These are phyloP conservation scores for Fusarium equiseti DNA, from an alignment of 2,329 filamentous ascomycete species.

Conservation along the genomic window DNA sequence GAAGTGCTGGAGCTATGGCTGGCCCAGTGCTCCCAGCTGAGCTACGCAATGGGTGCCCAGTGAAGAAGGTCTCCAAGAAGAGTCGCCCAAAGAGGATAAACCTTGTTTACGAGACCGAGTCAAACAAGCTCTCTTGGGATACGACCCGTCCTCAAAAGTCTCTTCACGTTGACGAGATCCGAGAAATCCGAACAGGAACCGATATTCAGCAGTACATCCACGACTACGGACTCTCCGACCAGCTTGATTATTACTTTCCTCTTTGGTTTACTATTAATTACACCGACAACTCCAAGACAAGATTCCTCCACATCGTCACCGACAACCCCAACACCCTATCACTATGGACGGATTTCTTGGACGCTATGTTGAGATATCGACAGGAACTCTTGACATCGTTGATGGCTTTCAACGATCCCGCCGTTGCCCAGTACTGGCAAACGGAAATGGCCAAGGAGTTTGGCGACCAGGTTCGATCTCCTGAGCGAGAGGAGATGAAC, in stretches of 20 bases:
- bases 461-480: constrained; percentile 61
- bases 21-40: constrained; percentile 82
- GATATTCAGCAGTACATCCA: constrained; percentile 91
- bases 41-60: constrained; percentile 80
- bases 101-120: constrained; percentile 81
- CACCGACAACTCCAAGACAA: constrained; percentile 82
- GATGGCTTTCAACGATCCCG: constrained; percentile 85
- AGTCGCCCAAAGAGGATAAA: constrained; percentile 75
- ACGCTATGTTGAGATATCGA: constrained; percentile 85
- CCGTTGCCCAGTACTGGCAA: constrained; percentile 86
- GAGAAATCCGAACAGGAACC: constrained; percentile 84
- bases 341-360: constrained; percentile 86
- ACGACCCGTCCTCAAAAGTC: constrained; percentile 80
- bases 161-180: constrained; percentile 95
- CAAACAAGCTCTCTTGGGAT: constrained; percentile 91
- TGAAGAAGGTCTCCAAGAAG: constrained; percentile 90
- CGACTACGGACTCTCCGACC: constrained; percentile 78
- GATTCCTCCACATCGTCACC: constrained; percentile 89
- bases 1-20: constrained; percentile 60
- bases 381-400: constrained; percentile 92
- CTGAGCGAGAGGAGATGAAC: constrained; percentile 78
- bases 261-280: constrained; percentile 94
- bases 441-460: constrained; percentile 81
- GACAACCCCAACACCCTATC: constrained; percentile 77
- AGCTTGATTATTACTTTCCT: constrained; percentile 61